Evolutionary conservation across 805 yeast species (phyloP), one percentile per base, ranked within the genome.

Genomic region (Candida nonsorbophila): DNA sequence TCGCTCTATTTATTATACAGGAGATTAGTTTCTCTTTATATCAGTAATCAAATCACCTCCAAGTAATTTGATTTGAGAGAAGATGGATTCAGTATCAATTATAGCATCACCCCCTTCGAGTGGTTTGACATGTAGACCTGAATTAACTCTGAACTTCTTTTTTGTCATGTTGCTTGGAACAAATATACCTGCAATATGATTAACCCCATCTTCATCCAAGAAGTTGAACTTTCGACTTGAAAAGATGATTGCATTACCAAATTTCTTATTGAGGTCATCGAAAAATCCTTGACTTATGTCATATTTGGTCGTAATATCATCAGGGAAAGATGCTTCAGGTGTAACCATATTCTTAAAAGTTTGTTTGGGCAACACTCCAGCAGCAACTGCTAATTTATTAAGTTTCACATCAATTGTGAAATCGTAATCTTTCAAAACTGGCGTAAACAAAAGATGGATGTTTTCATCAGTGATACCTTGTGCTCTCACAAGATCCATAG

Each of bases 401-500:
- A 71, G 56, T 40, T 70, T 72, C 29, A 87, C 58, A 26, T 71
- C 66, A 36, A 92, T 68, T 9, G 79, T 79, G 42, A 92, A 77
- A 49, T 90, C 95, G 52, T 80, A 92, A 55, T 90, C 97, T 34
- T 72, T 68, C 30, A 83, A 61, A 0, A 94, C 86, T 2, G 97
- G 88, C 0, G 83, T 76, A 56, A 88, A 92, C 24, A 86, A 55
- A 24, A 74, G 50, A 24, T 68, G 71, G 19, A 82, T 47, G 2
- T 69, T 67, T 0, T 43, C 25, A 11, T 52, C 53, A 21, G 36
- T 38, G 16, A 59, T 35, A 3, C 77, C 79, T 30, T 67, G 67
- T 0, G 55, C 54, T 29, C 65, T 66, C 13, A 79, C 53, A 32
- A 82, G 50, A 12, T 69, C 67, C 22, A 74, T 55, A 0, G 90